Conservation (phyloP, 768 basidiomycete genomes). For the Termitomyces sp. region DNA sequence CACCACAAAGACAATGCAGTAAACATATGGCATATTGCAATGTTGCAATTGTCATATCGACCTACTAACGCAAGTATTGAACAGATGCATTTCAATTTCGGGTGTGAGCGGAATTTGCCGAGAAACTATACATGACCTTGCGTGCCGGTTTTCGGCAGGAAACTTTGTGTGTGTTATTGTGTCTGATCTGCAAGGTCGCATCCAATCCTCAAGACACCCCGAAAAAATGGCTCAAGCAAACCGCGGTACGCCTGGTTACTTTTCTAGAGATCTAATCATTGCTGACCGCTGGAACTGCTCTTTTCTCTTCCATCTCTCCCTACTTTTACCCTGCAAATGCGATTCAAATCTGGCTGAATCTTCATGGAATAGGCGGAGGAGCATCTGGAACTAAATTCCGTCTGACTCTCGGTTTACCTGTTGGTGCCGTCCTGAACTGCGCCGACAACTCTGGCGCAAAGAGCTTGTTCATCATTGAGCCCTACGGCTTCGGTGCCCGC, state of each 20-base stretch:
- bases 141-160: conserved; percentile 19
- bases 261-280: background rate
- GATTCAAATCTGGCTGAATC: background rate
- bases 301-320: background rate
- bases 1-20: background rate
- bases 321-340: background rate
- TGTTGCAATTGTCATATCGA: too few species aligned
- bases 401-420: conserved; percentile 90
- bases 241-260: conserved; percentile 18
- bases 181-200: conserved; percentile 10
- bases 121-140: conserved; percentile 20
- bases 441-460: conserved; percentile 99
- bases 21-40: too few species aligned
- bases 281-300: background rate
- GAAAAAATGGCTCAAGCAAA: conserved; percentile 27
- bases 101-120: conserved; percentile 16
- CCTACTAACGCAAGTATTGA: too few species aligned
- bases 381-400: conserved; percentile 95
- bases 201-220: conserved; percentile 21
- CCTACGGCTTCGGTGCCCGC: conserved; percentile 92
- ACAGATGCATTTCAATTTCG: background rate
- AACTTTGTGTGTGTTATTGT: conserved; percentile 20
- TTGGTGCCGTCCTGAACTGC: conserved; percentile 93
- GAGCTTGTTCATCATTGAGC: conserved; percentile 91
- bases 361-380: conserved; percentile 36